Base-by-base conservation (phyloP, 2,329 filamentous ascomycete genomes). In the Neonectria neomacrospora region DNA sequence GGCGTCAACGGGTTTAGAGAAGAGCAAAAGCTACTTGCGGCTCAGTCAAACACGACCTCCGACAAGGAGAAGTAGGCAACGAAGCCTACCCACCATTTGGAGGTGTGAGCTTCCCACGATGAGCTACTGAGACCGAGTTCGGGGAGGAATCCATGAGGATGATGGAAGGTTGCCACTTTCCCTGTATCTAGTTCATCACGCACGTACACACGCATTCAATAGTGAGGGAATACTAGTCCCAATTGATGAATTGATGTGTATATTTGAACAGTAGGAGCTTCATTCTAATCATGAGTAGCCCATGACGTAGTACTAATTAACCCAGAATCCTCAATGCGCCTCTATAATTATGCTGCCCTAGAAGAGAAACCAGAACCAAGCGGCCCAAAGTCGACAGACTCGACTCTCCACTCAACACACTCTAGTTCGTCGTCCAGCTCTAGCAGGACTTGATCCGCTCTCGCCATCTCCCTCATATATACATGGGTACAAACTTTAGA, bases 1-100 rank as follows among this genome's bases (percentile, higher is more conserved):
- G 75, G 74, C 3, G 69, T 77, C 1, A 77, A 76, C 44, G 69
- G 63, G 6, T 76, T 63, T 34, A 61, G 73, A 41, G 67, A 67
- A 11, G 56, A 67, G 44, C 54, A 66, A 44, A 37, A 56, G 26
- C 9, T 7, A 9, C 30, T 22, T 1, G 37, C 45, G 5, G 16
- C 2, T 1, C 23, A 32, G 2, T 28, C 16, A n/a, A 32, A 59
- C 8, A 30, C 32, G 2, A 20, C 32, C 7, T 5, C 23, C 2
- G n/a, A 37, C 10, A 26, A 37, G 16, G 14, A 7, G 32, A 16
- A 44, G 4, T 64, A 9, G 47, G 2, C n/a, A 26, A 20, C 5
- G 2, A 4, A 8, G 11, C 9, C 4, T 8, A 18, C 8, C 4
- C 3, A 41, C n/a, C 8, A 41, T 18, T 9, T 41, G 3, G 8